Conservation (phyloP, 2,329 filamentous ascomycete species). For the Keithomyces neogunnii region DNA sequence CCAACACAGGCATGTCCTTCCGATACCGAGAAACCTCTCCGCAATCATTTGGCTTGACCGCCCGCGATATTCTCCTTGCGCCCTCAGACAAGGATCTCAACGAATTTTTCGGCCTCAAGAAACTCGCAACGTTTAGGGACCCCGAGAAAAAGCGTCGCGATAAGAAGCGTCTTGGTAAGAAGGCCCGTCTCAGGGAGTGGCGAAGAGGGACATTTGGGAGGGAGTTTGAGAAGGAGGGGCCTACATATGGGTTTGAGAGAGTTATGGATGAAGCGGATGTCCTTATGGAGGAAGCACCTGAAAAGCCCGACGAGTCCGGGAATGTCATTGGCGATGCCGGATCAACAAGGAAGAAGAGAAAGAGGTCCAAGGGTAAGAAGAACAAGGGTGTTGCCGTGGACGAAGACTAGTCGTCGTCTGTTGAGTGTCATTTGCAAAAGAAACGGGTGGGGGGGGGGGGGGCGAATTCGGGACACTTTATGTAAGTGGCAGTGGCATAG, state of each 20-base stretch:
- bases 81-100: slow-evolving; percentile 82
- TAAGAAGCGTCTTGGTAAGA: slow-evolving; percentile 83
- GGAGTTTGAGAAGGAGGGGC: slow-evolving; percentile 47
- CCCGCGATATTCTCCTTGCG: slow-evolving; percentile 81
- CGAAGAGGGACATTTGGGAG: slow-evolving; percentile 54
- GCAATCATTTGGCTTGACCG: slow-evolving; percentile 78
- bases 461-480: background rate
- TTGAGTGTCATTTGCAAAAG: background rate
- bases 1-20: slow-evolving; percentile 48
- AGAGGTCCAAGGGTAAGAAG: slow-evolving; percentile 40
- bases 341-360: slow-evolving; percentile 40
- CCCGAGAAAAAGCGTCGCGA: slow-evolving; percentile 83
- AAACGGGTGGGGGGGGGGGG: background rate
- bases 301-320: slow-evolving; percentile 4
- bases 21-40: slow-evolving; percentile 93
- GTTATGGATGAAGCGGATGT: slow-evolving; percentile 20
- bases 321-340: slow-evolving; percentile 21
- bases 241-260: slow-evolving; percentile 48
- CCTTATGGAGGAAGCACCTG: background rate
- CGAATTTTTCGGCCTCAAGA: slow-evolving; percentile 87
- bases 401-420: slow-evolving; percentile 5
- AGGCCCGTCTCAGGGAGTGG: slow-evolving; percentile 85
- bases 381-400: slow-evolving; percentile 17
- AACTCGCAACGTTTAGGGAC: slow-evolving; percentile 84
- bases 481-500: slow-evolving; percentile 4